Evolutionary conservation across 768 basidiomycete species (phyloP), one percentile per base, ranked within the genome.

Genomic region (Leccinum obscurum): DNA sequence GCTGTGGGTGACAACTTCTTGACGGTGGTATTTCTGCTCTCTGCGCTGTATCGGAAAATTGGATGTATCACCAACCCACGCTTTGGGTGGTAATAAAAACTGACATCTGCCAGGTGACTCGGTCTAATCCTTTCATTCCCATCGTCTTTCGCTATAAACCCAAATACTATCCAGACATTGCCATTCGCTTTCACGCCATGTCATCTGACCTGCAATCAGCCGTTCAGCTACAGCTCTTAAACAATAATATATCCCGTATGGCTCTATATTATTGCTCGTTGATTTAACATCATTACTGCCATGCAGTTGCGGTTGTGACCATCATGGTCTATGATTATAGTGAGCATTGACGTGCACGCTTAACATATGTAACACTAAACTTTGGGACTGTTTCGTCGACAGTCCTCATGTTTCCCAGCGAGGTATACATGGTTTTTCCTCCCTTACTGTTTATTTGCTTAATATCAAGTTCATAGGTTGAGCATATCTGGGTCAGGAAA

Each of bases 101-200:
- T n/a, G 2, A 24, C 3, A 24, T 24, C 17, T 44, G n/a, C 17
- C 41, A 41, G 41, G 10, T 44, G 9, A n/a, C n/a, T 44, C 3
- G 7, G n/a, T 44, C 41, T 44, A n/a, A 44, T 4, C 10, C n/a
- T 20, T 41, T 20, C n/a, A 2, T 20, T 10, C n/a, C 3, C 17
- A 5, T 44, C 17, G 17, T 17, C 41, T 20, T n/a, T 44, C 4
- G n/a, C 10, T 28, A 28, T 28, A 10, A 20, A n/a, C 41, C n/a
- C 41, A 5, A 39, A 39, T 8, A 39, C 1, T 17, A 39, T 39
- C 3, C 39, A 39, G 39, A 39, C n/a, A 2, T 10, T 44, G n/a
- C 28, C 14, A 70, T 67, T 4, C 80, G 0, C 4, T 10, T 44
- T 20, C 41, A 20, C n/a, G 9, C n/a, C n/a, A 44, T 44, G 41